Conservation (phyloP, 805 yeast species). For the Vanderwaltozyma verrucispora region DNA sequence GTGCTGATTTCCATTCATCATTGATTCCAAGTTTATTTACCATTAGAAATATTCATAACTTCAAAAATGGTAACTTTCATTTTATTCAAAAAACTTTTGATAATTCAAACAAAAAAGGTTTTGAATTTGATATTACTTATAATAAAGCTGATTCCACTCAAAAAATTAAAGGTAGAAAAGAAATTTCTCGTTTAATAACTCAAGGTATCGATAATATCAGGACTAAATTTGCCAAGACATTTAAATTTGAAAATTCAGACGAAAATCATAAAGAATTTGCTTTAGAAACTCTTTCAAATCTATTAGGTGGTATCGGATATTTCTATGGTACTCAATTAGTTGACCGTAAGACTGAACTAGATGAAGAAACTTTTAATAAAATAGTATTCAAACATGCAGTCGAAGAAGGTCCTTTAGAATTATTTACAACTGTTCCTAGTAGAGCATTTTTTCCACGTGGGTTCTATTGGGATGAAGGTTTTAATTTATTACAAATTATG, state of each 20-base stretch:
- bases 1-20: slow-evolving; percentile 18
- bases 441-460: slow-evolving; percentile 95
- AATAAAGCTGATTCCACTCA: slow-evolving; percentile 37
- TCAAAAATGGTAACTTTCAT: slow-evolving; percentile 65
- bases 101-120: slow-evolving; percentile 36
- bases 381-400: slow-evolving; percentile 38
- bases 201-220: slow-evolving; percentile 25
- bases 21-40: slow-evolving; percentile 37
- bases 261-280: slow-evolving; percentile 48
- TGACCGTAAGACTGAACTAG: slow-evolving; percentile 57
- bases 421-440: slow-evolving; percentile 82
- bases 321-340: slow-evolving; percentile 77
- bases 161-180: slow-evolving; percentile 22
- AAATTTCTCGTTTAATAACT: slow-evolving; percentile 15
- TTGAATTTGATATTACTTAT: slow-evolving; percentile 64
- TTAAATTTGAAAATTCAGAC: slow-evolving; percentile 31
- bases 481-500: slow-evolving; percentile 73
- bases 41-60: slow-evolving; percentile 47
- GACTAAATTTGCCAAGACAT: slow-evolving; percentile 41
- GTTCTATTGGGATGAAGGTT: slow-evolving; percentile 98
- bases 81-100: slow-evolving; percentile 64
- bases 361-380: slow-evolving; percentile 58
- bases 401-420: slow-evolving; percentile 66
- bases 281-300: slow-evolving; percentile 66
- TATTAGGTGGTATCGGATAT: slow-evolving; percentile 85